Evolutionary conservation across 2,329 filamentous ascomycete genomes (phyloP).

Genomic region (Colletotrichum gigasporum): DNA sequence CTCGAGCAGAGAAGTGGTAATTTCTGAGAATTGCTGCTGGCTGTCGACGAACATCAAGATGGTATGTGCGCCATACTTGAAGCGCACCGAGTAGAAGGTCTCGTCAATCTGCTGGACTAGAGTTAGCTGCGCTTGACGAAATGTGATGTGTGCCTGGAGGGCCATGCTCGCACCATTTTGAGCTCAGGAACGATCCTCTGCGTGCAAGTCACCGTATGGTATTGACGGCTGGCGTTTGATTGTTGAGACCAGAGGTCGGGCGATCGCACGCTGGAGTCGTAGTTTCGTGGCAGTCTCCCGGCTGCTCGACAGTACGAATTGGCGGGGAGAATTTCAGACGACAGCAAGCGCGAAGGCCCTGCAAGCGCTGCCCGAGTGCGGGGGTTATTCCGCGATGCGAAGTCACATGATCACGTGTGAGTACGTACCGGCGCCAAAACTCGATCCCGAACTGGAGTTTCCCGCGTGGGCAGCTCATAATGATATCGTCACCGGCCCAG

Average conservation of each 20-base stretch:
- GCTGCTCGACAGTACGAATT: no score
- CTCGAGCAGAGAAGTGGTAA: conserved; percentile 67
- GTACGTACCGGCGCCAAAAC: no score
- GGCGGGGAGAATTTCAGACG: not conserved
- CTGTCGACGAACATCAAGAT: conserved; percentile 74
- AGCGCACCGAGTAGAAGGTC: conserved; percentile 70
- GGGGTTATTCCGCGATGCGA: conserved; percentile 34
- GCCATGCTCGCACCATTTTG: not conserved
- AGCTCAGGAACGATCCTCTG: not conserved
- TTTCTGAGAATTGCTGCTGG: conserved; percentile 62
- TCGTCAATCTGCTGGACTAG: conserved; percentile 46
- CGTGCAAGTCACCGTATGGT: no score
- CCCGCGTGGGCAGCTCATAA: not conserved
- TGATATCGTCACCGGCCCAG: no score
- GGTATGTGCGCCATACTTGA: conserved; percentile 78
- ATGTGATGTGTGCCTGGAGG: not conserved
- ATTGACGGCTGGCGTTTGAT: not conserved
- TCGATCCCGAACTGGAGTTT: no score
- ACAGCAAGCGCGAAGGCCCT: not conserved
- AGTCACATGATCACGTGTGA: conserved; percentile 38
- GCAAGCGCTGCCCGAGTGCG: not conserved
- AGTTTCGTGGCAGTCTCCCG: no score
- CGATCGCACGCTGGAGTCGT: no score
- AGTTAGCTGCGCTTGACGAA: not conserved
- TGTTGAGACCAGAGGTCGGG: not conserved